Evolutionary conservation across 768 basidiomycete species (phyloP), one percentile per base, ranked within the genome.

Genomic region (Lactarius pseudohatsudake): DNA sequence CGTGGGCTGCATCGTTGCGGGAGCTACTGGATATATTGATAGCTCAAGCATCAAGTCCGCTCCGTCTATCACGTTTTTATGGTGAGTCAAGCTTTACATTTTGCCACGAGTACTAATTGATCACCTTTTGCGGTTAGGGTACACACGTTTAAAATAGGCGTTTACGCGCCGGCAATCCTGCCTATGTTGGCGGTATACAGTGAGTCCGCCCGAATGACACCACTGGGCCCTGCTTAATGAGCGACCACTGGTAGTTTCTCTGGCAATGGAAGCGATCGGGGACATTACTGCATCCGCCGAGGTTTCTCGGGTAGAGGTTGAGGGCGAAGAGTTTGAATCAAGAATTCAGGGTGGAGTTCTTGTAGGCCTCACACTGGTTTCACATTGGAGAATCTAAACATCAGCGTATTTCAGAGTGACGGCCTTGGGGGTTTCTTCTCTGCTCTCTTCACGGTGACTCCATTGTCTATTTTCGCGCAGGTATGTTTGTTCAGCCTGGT

Each of bases 271-370:
- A 76, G 88, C 90, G 8, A 93, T 92, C 61, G 92, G 92, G 4
- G 92, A 94, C 71, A 85, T 91, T 70, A 90, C 91, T 1, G 90
- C 92, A 0, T 89, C 88, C 15, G 87, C 89, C 2, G 93, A 95
- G 74, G 90, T 91, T 15, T 93, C 91, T 2, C 84, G 85, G 11
- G 79, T 90, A n/a, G 76, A 81, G 10, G 90, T 94, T 34, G 82
- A 85, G 28, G 93, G 92, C 0, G 80, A 81, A 10, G 85, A 90
- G 60, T 94, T 94, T 74, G 92, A 94, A 75, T 83, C 85, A 0
- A 83, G 92, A 15, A 89, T 94, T 40, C 92, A 93, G 76, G 91
- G 92, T 11, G 93, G 92, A 26, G 80, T 94, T 40, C 79, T 93
- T 71, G 86, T 87, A 68, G 11, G 80, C 73, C 13, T 20, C 11